Evolutionary conservation across 768 basidiomycete species (phyloP).

Genomic region (Lentinula boryana): DNA sequence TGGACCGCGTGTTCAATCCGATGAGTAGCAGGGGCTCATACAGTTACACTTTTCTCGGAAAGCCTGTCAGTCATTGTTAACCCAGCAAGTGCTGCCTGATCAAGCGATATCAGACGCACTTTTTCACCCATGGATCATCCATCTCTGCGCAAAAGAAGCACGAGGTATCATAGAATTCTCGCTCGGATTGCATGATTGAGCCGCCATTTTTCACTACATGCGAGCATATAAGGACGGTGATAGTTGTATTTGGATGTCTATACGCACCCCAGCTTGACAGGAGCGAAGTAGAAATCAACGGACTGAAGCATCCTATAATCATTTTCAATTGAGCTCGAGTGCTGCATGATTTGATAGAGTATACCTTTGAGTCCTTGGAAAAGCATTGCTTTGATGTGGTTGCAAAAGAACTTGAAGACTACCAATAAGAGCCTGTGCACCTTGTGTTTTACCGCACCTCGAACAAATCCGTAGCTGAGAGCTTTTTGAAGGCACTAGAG

Average conservation of each 20-base stretch:
- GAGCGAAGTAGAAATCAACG: background rate
- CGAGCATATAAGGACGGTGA: background rate
- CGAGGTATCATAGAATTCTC: background rate
- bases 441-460: too few species aligned
- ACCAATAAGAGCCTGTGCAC: too few species aligned
- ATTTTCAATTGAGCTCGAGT: background rate
- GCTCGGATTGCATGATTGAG: background rate
- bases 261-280: slow-evolving; percentile 3
- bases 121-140: slow-evolving; percentile 5
- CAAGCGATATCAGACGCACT: background rate
- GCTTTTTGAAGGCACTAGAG: too few species aligned
- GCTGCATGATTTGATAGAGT: background rate
- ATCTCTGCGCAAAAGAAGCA: slow-evolving; percentile 1
- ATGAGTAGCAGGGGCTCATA: background rate
- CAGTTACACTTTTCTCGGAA: background rate
- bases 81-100: background rate
- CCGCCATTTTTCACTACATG: background rate
- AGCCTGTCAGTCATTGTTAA: background rate
- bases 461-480: too few species aligned
- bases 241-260: background rate
- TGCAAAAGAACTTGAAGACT: background rate
- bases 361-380: background rate
- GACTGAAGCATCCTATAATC: slow-evolving; percentile 1
- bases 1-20: background rate
- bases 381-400: background rate